Evolutionary conservation across 2,329 filamentous ascomycete species (phyloP).

Genomic region (Lizonia empirigonia): DNA sequence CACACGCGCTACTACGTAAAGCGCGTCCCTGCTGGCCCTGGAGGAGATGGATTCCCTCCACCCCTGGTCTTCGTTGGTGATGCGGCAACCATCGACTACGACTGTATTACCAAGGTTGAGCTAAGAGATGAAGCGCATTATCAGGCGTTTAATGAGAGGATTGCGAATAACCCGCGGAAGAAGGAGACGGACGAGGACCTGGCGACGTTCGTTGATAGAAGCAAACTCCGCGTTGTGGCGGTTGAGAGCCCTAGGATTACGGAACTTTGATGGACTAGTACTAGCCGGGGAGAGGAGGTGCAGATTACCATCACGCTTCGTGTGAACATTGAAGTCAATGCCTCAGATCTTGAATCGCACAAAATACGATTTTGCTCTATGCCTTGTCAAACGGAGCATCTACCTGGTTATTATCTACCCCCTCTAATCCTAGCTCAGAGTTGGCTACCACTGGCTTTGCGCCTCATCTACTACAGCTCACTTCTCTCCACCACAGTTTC

Average conservation of each 20-base stretch:
- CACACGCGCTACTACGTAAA: conserved; percentile 34
- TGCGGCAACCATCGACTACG: conserved; percentile 18
- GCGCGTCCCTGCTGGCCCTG: conserved; percentile 6
- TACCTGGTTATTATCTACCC: not conserved
- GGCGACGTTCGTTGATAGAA: conserved; percentile 19
- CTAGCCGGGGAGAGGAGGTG: not conserved
- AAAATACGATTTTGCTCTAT: too few relatives aligned
- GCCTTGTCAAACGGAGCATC: too few relatives aligned
- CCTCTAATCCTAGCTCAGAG: not conserved
- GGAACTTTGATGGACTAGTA: conserved; percentile 9
- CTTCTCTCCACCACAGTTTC: conserved; percentile 2
- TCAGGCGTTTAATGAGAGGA: conserved; percentile 21
- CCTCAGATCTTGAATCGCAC: not conserved
- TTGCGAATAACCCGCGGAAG: conserved; percentile 12
- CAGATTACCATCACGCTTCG: not conserved
- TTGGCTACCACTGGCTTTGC: not conserved
- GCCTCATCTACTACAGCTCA: not conserved
- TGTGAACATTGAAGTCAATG: not conserved
- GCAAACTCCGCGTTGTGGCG: conserved; percentile 20
- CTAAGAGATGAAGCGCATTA: conserved; percentile 26
- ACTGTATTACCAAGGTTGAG: conserved; percentile 29
- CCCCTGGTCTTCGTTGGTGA: conserved; percentile 15
- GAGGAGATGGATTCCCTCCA: conserved; percentile 1
- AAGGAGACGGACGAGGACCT: conserved; percentile 19
- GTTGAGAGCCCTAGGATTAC: conserved; percentile 24